A percentile compares a stretch with the other conserved stretches of the same genome.
Evolutionary conservation across 1,139 yeast species (phyloP).

Genomic region (Magnusiomyces ingens): DNA sequence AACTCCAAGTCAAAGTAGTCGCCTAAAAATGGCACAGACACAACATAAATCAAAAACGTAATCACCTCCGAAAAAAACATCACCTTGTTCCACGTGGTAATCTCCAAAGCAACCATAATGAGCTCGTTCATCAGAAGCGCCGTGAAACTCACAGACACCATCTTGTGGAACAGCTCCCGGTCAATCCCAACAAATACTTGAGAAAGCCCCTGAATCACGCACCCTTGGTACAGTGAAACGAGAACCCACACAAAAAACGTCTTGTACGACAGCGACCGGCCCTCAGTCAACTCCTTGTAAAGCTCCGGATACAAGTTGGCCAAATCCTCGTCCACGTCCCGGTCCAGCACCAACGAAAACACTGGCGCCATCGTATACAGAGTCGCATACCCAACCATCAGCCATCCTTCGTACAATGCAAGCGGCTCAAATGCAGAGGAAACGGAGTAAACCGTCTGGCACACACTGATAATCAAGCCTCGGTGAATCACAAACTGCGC

Average conservation of each 20-base stretch:
- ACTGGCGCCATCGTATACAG: constrained; percentile 98
- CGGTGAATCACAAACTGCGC: constrained; percentile 96
- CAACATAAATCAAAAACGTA: constrained; percentile 61
- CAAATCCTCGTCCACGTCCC: constrained; percentile 83
- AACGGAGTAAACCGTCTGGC: constrained; percentile 89
- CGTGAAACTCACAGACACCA: constrained; percentile 83
- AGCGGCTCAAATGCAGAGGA: constrained; percentile 85
- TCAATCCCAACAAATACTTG: constrained; percentile 68
- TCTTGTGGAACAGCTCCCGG: constrained; percentile 47
- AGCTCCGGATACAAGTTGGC: constrained; percentile 91
- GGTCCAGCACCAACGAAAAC: constrained; percentile 83
- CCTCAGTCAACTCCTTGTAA: constrained; percentile 84
- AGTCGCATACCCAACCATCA: constrained; percentile 98
- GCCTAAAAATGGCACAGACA: constrained; percentile 70
- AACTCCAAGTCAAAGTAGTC: constrained; percentile 78
- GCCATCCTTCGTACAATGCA: constrained; percentile 91
- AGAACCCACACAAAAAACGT: constrained; percentile 91
- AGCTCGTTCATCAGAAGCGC: constrained; percentile 78
- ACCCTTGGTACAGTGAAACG: constrained; percentile 83
- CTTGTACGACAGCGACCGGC: constrained; percentile 74
- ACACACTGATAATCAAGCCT: constrained; percentile 89
- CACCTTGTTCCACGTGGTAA: constrained; percentile 78
- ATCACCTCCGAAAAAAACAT: constrained; percentile 70
- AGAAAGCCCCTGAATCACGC: constrained; percentile 66
- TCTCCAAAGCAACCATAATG: constrained; percentile 87